Evolutionary conservation across 805 yeast species (phyloP).

Genomic region (Candida odintsovae): DNA sequence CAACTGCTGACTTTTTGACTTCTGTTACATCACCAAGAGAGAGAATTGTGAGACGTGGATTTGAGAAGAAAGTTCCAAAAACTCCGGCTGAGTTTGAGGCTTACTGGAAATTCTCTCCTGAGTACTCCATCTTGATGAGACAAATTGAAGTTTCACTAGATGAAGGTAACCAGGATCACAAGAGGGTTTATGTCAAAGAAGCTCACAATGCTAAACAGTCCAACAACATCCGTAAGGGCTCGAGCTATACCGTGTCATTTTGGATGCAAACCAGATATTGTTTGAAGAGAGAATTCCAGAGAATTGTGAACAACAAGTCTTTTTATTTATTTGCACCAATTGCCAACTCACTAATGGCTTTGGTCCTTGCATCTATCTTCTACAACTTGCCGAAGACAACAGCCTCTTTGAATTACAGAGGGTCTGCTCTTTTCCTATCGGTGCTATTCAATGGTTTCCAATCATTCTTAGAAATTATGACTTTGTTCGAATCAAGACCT

Average conservation of each 20-base stretch:
- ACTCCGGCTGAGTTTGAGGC: no score
- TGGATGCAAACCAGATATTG: constrained; percentile 42
- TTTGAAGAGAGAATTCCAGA: constrained; percentile 36
- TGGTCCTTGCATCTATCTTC: constrained; percentile 48
- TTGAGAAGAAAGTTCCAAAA: no score
- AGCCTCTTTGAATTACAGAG: constrained; percentile 42
- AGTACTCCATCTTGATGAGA: no score
- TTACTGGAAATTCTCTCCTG: no score
- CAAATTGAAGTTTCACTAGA: background rate
- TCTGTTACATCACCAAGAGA: no score
- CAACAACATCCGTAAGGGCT: constrained; percentile 33
- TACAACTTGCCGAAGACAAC: constrained; percentile 40
- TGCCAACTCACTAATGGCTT: constrained; percentile 44
- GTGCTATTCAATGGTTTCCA: constrained; percentile 52
- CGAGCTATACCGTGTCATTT: constrained; percentile 44
- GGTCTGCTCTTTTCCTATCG: constrained; percentile 62
- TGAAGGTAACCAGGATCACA: constrained; percentile 18
- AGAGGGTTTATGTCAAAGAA: constrained; percentile 26
- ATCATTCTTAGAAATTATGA: constrained; percentile 50
- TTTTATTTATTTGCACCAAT: constrained; percentile 36
- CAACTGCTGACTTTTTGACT: no score
- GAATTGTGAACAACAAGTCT: constrained; percentile 40
- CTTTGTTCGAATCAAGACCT: constrained; percentile 47
- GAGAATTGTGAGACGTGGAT: no score
- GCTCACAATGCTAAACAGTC: constrained; percentile 45